phyloP scores from a whole-genome alignment of 352 stramenopile genomes.

The Globisporangium polare region DNA sequence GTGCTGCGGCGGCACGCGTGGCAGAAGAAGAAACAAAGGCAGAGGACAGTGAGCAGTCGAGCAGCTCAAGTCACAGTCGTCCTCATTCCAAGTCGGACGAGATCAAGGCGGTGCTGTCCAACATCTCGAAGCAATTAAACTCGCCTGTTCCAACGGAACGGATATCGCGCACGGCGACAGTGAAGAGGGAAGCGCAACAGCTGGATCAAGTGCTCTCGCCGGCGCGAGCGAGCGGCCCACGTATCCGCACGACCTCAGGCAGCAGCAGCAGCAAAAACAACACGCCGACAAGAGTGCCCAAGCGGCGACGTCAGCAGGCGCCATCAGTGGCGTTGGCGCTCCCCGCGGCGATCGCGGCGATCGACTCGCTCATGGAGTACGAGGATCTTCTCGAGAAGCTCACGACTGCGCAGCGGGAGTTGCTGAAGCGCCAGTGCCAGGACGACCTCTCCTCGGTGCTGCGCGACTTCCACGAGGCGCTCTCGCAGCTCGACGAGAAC shows the following conservation, averaged over 20 bases:
- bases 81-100: conserved; percentile 17
- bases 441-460: conserved; percentile 59
- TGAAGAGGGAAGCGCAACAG: neutral
- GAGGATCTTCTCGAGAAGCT: conserved; percentile 45
- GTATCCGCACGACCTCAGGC: neutral
- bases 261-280: conserved; percentile 2
- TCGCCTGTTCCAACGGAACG: neutral
- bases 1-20: neutral
- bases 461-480: conserved; percentile 65
- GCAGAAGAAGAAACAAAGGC: conserved; percentile 2
- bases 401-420: conserved; percentile 44
- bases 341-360: neutral
- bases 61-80: neutral
- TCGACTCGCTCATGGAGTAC: conserved; percentile 39
- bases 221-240: neutral
- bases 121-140: conserved; percentile 12
- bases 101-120: conserved; percentile 12
- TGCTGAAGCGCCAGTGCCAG: conserved; percentile 45
- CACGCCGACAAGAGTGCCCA: neutral
- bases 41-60: neutral
- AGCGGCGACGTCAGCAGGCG: conserved; percentile 14
- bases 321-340: conserved; percentile 34
- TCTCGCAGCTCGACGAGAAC: conserved; percentile 70
- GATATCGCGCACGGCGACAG: neutral
- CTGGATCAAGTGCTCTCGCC: conserved; percentile 3